Conservation (phyloP, 164 flowering plant species). For the Vitis riparia region DNA sequence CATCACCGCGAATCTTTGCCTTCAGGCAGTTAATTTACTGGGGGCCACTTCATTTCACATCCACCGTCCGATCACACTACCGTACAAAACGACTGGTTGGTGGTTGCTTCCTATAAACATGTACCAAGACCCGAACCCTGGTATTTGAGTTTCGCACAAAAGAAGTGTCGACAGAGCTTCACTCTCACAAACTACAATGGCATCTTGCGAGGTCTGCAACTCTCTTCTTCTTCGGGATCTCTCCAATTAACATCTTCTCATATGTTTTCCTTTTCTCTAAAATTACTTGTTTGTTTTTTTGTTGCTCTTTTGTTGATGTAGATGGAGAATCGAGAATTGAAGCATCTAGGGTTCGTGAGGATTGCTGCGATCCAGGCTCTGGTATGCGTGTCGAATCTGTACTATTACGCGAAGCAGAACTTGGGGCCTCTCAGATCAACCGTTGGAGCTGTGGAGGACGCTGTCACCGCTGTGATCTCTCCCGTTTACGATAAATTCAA, state of each 20-base stretch:
- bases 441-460: slow-evolving; percentile 42
- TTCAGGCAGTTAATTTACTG: no score
- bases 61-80: slow-evolving; percentile 13
- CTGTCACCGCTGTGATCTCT: slow-evolving; percentile 34
- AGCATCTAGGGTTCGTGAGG: slow-evolving; percentile 52
- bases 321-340: slow-evolving; percentile 32
- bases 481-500: slow-evolving; percentile 50
- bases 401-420: slow-evolving; percentile 53
- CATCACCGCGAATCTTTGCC: not conserved
- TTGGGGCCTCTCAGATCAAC: slow-evolving; percentile 50
- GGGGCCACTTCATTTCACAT: not conserved
- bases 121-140: no score
- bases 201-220: no score
- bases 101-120: no score
- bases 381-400: slow-evolving; percentile 35
- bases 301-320: slow-evolving; percentile 1
- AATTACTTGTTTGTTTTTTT: not conserved
- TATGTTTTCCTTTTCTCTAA: not conserved
- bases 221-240: not conserved
- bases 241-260: not conserved
- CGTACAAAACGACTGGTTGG: no score
- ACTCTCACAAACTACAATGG: no score
- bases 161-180: no score
- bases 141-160: no score
- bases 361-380: slow-evolving; percentile 35